Evolutionary conservation across 2,329 filamentous ascomycete genomes (phyloP).

Genomic region (Clarireedia paspali): DNA sequence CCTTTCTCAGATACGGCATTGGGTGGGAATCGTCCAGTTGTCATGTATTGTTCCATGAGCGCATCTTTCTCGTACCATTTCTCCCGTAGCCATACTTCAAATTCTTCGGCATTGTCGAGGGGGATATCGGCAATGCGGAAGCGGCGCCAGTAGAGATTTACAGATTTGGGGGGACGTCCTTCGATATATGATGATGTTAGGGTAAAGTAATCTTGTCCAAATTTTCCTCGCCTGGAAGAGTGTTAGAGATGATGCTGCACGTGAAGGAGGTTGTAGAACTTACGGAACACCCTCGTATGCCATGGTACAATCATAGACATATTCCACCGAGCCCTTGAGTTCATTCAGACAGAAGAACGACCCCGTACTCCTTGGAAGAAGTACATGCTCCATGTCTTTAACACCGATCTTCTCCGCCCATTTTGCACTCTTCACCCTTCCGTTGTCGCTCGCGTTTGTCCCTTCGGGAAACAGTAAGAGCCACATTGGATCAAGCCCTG

Average conservation of each 20-base stretch:
- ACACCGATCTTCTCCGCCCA: conserved; percentile 74
- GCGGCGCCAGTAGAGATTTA: conserved; percentile 93
- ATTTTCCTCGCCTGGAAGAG: conserved; percentile 52
- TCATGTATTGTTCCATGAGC: conserved; percentile 74
- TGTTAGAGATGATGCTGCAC: conserved; percentile 3
- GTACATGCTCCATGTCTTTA: conserved; percentile 63
- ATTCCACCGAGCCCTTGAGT: conserved; percentile 66
- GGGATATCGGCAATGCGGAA: conserved; percentile 78
- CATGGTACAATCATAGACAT: conserved; percentile 88
- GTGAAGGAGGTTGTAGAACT: conserved; percentile 34
- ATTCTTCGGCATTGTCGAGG: conserved; percentile 62
- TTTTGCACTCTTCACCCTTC: conserved; percentile 58
- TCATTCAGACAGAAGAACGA: conserved; percentile 73
- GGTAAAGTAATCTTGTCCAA: conserved; percentile 86
- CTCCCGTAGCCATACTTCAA: conserved; percentile 77
- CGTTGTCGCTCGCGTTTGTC: conserved; percentile 69
- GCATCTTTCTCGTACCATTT: conserved; percentile 91
- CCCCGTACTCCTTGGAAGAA: conserved; percentile 75
- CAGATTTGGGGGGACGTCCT: conserved; percentile 82
- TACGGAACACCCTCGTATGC: conserved; percentile 91
- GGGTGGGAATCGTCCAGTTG: conserved; percentile 68
- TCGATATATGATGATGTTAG: conserved; percentile 81
- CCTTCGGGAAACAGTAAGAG: conserved; percentile 82
- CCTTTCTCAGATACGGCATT: conserved; percentile 13
- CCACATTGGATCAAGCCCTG: conserved; percentile 76